Conservation (phyloP, 2,329 filamentous ascomycete species). For the Helminthosporium solani region DNA sequence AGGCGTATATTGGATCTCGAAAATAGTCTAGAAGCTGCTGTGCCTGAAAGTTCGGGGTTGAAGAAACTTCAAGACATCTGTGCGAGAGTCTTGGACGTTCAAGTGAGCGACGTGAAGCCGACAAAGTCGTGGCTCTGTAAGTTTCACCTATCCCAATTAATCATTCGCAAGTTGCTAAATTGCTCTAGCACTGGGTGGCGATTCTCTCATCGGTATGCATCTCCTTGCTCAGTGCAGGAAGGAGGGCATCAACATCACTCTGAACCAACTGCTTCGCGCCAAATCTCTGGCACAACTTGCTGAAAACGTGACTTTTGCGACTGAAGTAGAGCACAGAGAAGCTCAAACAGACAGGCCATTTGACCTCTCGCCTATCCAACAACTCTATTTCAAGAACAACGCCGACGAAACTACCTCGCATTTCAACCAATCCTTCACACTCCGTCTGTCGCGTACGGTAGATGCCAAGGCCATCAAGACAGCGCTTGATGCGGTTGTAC, state of each 20-base stretch:
- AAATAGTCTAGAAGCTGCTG: slow-evolving; percentile 19
- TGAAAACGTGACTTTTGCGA: slow-evolving; percentile 15
- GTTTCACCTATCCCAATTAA: slow-evolving; percentile 1
- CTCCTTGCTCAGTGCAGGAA: slow-evolving; percentile 32
- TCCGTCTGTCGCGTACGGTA: slow-evolving; percentile 36
- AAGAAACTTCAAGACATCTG: slow-evolving; percentile 41
- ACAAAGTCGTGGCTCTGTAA: slow-evolving; percentile 35
- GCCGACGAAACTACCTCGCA: slow-evolving; percentile 36
- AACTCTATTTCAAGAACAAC: slow-evolving; percentile 44
- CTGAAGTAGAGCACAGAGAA: slow-evolving; percentile 7
- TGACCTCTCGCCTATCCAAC: slow-evolving; percentile 48
- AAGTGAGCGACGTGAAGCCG: slow-evolving; percentile 24
- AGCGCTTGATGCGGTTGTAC: slow-evolving; percentile 25
- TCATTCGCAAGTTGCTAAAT: slow-evolving; percentile 6
- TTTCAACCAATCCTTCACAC: slow-evolving; percentile 50
- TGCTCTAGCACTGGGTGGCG: slow-evolving; percentile 30
- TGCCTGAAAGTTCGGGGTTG: slow-evolving; percentile 13
- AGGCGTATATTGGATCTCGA: slow-evolving; percentile 44
- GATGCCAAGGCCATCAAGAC: slow-evolving; percentile 22
- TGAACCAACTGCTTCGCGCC: slow-evolving; percentile 36
- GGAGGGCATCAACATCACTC: slow-evolving; percentile 31
- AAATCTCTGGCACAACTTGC: slow-evolving; percentile 35
- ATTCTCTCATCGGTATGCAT: slow-evolving; percentile 38
- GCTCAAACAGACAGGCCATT: slow-evolving; percentile 39
- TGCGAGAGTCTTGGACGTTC: slow-evolving; percentile 45